Base-by-base conservation (phyloP, 176 grass and related monocot genomes). In the Neostapfia colusana region DNA sequence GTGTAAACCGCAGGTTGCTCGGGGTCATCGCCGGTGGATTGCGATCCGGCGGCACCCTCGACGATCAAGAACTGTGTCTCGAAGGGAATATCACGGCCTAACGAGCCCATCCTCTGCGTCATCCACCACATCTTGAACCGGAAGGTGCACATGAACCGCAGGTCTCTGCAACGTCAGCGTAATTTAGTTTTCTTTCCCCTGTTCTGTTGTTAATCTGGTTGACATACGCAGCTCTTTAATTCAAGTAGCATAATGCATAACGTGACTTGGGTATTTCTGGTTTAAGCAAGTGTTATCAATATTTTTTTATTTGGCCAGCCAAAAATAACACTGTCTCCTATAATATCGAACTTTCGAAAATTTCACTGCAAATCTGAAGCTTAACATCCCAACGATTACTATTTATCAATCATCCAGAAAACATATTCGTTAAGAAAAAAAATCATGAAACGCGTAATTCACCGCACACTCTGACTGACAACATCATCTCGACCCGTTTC, bases 81-180 rank as follows among this genome's bases (percentile, higher is more conserved):
- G 31, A 84, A 77, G 9, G 89, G 93, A 55, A 96, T 65, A 36
- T 96, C 87, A 20, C 67, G 75, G 61, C 89, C 93, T 8, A 46
- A 79, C 0, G 82, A 85, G 3, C 93, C 93, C 93, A 86, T 92
- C 63, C 93, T 90, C 79, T 92, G 93, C 21, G 89, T 92, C 93
- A 97, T 92, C 93, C 90, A 97, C 93, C 93, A 97, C 77, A 92
- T 64, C 82, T 97, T 97, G 79, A 97, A 92, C 69, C 90, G 68
- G 72, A 97, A 97, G 36, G 87, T 90, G 82, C 90, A 97, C 87
- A 97, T 90, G 75, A 92, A 92, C 17, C 89, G 70, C 24, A 79
- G 67, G 53, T 81, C 72, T 38, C 93, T 92, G 87, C 56, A 78
- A 69, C 63, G 57, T 20, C 38, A 69, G 10, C 37, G 56, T 48